phyloP scores from a whole-genome alignment of 2,329 filamentous ascomycete genomes.

The Epichloe amarillans region DNA sequence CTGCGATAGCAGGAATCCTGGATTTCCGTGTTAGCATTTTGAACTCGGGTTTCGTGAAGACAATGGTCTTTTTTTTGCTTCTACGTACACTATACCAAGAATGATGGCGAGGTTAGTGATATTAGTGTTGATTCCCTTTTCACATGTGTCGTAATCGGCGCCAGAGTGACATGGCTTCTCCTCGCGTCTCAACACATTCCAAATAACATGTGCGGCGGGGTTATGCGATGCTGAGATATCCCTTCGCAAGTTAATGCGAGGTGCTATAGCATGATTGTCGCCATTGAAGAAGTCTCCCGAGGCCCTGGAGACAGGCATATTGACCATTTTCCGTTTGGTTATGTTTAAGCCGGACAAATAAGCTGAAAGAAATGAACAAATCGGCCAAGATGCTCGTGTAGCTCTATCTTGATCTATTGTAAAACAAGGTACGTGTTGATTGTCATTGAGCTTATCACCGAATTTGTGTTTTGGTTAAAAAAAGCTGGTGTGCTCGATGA shows the following conservation, averaged over 20 bases:
- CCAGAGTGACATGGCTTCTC: conserved; percentile 5
- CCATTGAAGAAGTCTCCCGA: conserved; percentile 7
- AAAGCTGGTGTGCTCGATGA: not conserved
- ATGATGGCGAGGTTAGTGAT: conserved; percentile 53
- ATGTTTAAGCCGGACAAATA: conserved; percentile 5
- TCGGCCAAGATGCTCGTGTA: not conserved
- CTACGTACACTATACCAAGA: conserved; percentile 56
- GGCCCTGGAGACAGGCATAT: not conserved
- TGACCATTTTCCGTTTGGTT: conserved; percentile 4
- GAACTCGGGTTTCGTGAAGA: too few relatives aligned
- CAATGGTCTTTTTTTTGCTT: not conserved
- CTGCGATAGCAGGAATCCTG: conserved; percentile 64
- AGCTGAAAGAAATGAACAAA: not conserved
- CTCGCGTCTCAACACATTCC: conserved; percentile 5
- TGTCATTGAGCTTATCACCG: conserved; percentile 11
- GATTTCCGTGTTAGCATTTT: conserved; percentile 1
- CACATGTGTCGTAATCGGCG: conserved; percentile 31
- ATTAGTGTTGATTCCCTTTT: conserved; percentile 42
- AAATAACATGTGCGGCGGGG: conserved; percentile 4
- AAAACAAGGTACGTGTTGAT: conserved; percentile 8
- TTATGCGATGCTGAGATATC: conserved; percentile 3
- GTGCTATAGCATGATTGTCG: conserved; percentile 13
- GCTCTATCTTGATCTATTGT: not conserved
- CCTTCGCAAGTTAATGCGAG: conserved; percentile 15
- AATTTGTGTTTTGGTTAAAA: not conserved